Percentiles rank a stretch among this genome's conserved stretches.
Conservation (phyloP, 2,329 filamentous ascomycete genomes). For the Dothideomycetes sp. region DNA sequence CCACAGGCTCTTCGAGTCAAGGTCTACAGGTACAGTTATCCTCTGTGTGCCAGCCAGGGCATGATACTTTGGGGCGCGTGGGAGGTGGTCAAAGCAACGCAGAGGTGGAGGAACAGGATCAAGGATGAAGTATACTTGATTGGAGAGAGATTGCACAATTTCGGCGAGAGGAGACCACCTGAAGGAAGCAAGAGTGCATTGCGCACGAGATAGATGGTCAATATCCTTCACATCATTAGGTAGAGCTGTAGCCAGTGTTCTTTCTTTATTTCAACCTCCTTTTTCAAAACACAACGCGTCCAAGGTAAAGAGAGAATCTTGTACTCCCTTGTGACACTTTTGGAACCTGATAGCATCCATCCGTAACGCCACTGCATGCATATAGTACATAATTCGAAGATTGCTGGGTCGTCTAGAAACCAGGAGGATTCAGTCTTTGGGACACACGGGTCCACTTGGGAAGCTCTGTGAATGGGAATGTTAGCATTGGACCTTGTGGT, state of each 20-base stretch:
- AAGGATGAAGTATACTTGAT: conserved; percentile 94
- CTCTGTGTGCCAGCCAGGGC: conserved; percentile 41
- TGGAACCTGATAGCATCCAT: not conserved
- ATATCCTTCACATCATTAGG: not conserved
- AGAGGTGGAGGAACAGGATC: conserved; percentile 69
- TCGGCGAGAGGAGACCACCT: conserved; percentile 49
- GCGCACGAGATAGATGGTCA: conserved; percentile 11
- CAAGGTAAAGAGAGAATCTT: not conserved
- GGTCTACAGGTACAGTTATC: conserved; percentile 64
- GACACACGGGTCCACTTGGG: conserved; percentile 87
- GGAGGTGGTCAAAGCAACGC: conserved; percentile 46
- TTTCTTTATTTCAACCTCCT: conserved; percentile 5
- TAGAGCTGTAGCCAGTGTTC: too few relatives aligned
- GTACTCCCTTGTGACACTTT: not conserved
- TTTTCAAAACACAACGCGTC: conserved; percentile 1
- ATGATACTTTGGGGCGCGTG: conserved; percentile 40
- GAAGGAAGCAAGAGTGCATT: conserved; percentile 20
- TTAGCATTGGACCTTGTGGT: not conserved
- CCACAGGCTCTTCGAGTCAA: conserved; percentile 10
- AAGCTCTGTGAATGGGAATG: conserved; percentile 19
- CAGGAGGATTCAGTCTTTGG: conserved; percentile 85
- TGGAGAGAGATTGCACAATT: conserved; percentile 89
- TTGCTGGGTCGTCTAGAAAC: conserved; percentile 51
- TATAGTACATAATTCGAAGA: conserved; percentile 4
- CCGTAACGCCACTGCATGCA: conserved; percentile 8